Conservation (phyloP, 371 early-diverging fungal genomes). For the Rhizopus sp. region DNA sequence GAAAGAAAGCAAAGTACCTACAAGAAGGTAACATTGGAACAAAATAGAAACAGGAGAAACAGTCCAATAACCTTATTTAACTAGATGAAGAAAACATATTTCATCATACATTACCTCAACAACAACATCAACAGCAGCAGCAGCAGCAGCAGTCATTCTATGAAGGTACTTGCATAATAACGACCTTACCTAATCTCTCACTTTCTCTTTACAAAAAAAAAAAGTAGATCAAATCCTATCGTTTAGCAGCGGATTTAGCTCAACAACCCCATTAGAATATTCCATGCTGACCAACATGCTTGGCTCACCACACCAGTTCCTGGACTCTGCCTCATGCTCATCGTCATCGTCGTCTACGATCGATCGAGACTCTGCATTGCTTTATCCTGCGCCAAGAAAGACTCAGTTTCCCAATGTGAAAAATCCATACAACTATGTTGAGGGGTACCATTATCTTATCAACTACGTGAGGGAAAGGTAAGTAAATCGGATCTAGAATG, state of each 20-base stretch:
- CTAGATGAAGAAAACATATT: neutral
- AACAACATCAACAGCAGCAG: conserved; percentile 6
- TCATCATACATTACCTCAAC: conserved; percentile 6
- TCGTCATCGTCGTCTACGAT: neutral
- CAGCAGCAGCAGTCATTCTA: conserved; percentile 10
- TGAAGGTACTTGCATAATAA: neutral
- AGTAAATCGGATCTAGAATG: neutral
- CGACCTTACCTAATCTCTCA: conserved; percentile 22
- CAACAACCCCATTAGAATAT: neutral
- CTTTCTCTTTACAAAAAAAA: conserved; percentile 31
- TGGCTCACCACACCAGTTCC: neutral
- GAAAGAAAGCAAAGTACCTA: conserved; percentile 87
- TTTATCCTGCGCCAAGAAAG: conserved; percentile 25
- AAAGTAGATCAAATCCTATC: conserved; percentile 9
- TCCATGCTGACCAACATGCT: neutral
- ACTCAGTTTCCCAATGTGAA: conserved; percentile 56
- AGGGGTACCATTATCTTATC: conserved; percentile 84
- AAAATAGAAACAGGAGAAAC: conserved; percentile 11
- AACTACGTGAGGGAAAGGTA: conserved; percentile 74
- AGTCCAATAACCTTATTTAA: conserved; percentile 5
- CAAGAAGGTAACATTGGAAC: conserved; percentile 48
- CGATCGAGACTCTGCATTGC: neutral
- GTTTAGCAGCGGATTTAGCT: conserved; percentile 8
- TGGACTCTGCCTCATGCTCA: neutral
- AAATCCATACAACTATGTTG: conserved; percentile 80